These are phyloP conservation scores for Wickerhamiella brachini DNA, from an alignment of 805 yeast genomes.

Conservation along the genomic window DNA sequence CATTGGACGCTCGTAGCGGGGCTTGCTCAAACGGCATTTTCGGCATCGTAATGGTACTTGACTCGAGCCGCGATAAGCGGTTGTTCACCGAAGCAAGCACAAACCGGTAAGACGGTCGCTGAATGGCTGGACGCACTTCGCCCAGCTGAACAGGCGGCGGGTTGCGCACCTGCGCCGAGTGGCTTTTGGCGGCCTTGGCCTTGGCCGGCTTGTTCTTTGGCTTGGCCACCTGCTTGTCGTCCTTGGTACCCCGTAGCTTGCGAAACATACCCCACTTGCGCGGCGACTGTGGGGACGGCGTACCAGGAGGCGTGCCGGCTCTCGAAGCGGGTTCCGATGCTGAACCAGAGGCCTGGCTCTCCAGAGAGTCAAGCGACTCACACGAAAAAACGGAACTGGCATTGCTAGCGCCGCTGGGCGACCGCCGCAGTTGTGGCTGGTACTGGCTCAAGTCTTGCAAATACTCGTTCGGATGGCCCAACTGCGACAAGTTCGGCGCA, in stretches of 20 bases:
- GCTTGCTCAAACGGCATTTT: constrained; percentile 13
- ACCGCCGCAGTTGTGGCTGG: not conserved
- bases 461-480: not conserved
- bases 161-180: constrained; percentile 2
- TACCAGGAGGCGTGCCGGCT: not conserved
- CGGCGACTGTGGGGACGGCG: not conserved
- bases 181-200: not conserved
- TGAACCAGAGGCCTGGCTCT: not conserved
- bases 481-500: not conserved
- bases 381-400: not conserved
- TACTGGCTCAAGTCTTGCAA: not conserved
- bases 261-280: constrained; percentile 1
- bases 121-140: constrained; percentile 21
- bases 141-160: constrained; percentile 22
- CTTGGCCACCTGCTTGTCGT: not conserved
- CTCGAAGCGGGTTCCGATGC: not conserved
- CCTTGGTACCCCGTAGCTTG: not conserved
- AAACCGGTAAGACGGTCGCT: constrained; percentile 20
- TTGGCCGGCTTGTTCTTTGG: not conserved
- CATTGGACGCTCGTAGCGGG: not conserved
- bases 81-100: constrained; percentile 12
- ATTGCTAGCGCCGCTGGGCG: not conserved
- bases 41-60: constrained; percentile 7
- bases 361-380: not conserved
- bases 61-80: constrained; percentile 1